These are phyloP conservation scores for Suhomyces kilbournensis DNA, from an alignment of 805 yeast genomes.

Conservation along the genomic window DNA sequence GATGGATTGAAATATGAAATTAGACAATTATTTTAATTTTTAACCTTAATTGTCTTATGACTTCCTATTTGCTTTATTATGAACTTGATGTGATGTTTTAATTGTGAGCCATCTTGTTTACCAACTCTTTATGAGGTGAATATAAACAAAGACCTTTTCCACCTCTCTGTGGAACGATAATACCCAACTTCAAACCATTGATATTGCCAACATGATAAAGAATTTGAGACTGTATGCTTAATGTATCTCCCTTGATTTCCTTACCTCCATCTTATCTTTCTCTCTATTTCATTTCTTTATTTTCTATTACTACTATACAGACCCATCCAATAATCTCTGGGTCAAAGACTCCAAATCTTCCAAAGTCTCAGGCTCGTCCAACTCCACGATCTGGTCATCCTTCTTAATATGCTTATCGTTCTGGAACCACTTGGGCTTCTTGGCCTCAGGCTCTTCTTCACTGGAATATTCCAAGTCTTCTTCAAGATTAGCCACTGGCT, in stretches of 20 bases:
- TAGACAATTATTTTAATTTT: too few relatives aligned
- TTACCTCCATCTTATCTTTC: background rate
- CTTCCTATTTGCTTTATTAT: too few relatives aligned
- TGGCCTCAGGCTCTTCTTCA: slow-evolving; percentile 31
- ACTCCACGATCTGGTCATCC: slow-evolving; percentile 53
- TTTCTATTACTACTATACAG: background rate
- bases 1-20: too few relatives aligned
- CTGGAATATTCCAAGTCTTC: slow-evolving; percentile 41
- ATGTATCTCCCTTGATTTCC: background rate
- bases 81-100: too few relatives aligned
- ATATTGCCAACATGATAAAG: too few relatives aligned
- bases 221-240: too few relatives aligned
- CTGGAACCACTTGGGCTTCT: slow-evolving; percentile 53
- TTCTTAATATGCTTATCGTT: slow-evolving; percentile 23
- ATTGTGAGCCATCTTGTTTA: too few relatives aligned
- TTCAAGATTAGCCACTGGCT: slow-evolving; percentile 41
- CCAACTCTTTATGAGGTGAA: too few relatives aligned
- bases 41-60: too few relatives aligned
- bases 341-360: slow-evolving; percentile 93
- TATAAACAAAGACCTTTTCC: too few relatives aligned
- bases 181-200: too few relatives aligned
- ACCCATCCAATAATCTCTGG: slow-evolving; percentile 37
- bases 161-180: too few relatives aligned
- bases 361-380: slow-evolving; percentile 84
- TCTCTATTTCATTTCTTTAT: background rate